Evolutionary conservation across 2,329 filamentous ascomycete genomes (phyloP).

Genomic region (Fusarium tjaetaba): DNA sequence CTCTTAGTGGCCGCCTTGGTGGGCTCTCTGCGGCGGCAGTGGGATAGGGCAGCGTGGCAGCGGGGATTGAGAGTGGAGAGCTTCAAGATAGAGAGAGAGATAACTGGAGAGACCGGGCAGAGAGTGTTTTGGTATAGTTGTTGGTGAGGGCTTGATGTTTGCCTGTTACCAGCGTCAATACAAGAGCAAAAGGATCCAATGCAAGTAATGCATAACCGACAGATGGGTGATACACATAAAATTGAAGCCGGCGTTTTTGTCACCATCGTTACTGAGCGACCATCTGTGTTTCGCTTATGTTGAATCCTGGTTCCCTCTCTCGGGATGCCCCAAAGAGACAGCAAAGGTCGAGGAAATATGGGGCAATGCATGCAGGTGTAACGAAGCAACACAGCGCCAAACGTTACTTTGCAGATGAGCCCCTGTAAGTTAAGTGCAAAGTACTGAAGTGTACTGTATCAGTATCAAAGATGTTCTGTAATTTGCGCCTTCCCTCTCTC

Average conservation of each 20-base stretch:
- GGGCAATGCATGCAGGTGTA: constrained; percentile 29
- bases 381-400: constrained; percentile 27
- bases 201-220: background rate
- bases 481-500: background rate
- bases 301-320: constrained; percentile 22
- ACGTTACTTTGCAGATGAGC: constrained; percentile 32
- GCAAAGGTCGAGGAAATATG: constrained; percentile 14
- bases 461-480: background rate
- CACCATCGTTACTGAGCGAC: constrained; percentile 8
- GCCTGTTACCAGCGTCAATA: background rate
- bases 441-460: background rate
- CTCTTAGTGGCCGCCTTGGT: constrained; percentile 37
- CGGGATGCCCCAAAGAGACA: constrained; percentile 35
- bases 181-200: background rate
- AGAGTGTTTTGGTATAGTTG: background rate
- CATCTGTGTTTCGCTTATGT: constrained; percentile 17
- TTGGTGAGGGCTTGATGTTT: background rate
- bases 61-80: constrained; percentile 12
- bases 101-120: background rate
- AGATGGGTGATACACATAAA: background rate
- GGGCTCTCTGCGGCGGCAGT: constrained; percentile 18
- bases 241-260: constrained; percentile 8
- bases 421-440: constrained; percentile 10
- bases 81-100: background rate
- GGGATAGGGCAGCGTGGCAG: constrained; percentile 19